Base-by-base conservation (phyloP, 2,329 filamentous ascomycete genomes). In the Aureobasidium musti region DNA sequence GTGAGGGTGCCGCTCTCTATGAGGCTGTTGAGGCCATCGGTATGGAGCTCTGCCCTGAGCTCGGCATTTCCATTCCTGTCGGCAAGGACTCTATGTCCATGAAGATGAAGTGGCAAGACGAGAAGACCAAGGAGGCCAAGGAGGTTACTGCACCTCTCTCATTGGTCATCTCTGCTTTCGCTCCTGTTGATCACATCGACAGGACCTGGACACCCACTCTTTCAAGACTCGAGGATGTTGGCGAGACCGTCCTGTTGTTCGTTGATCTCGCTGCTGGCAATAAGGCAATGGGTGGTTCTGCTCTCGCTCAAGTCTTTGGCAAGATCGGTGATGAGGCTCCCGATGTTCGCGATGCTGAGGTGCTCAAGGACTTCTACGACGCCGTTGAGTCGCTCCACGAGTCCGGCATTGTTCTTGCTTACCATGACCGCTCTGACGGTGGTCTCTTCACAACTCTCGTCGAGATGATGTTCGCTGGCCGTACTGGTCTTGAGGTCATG, bases 61-160 rank as follows among this genome's bases (percentile, higher is more conserved):
- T 98, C n/a, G 92, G 91, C 39, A 87, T 99, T 68, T 92, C 90
- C 67, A 98, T 99, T 68, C 95, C 95, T 4, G 95, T 98, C 10
- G 95, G 95, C 65, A 98, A 99, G 80, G 95, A 99, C 77, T 98
- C 94, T 0, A 97, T 96, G 79, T 97, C 93, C 2, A 98, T 99
- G 95, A 97, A 97, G 83, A 94, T 96, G 73, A 92, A 92, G 66
- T 98, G 95, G 95, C 90, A 87, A 74, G 90, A 94, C 71, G 81
- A 82, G 68, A 81, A 84, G 66, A 86, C 82, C 35, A 85, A 86
- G 21, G 84, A 90, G 69, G 80, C 84, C 17, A 95, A 91, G 80
- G 93, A 93, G 71, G 94, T 98, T 59, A 97, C 92, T 43, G 91
- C 95, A 5, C 95, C 95, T 1, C 86, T 98, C 72, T 96, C 94